Percentiles rank a stretch among this genome's conserved stretches.
Conservation (phyloP, 495 filamentous ascomycete species). For the Saxophila tyrrhenica region DNA sequence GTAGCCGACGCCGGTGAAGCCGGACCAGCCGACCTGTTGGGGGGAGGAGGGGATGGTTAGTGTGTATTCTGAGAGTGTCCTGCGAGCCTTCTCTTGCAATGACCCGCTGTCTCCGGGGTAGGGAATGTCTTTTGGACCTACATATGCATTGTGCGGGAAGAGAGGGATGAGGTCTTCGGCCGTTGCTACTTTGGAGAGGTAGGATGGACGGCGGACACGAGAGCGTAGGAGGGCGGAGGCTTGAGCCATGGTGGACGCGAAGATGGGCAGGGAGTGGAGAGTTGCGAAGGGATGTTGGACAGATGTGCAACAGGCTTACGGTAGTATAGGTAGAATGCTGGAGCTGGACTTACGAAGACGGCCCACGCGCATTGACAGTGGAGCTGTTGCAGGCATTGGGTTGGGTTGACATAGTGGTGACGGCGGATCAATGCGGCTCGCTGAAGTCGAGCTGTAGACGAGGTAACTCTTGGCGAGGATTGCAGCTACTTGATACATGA, state of each 20-base stretch:
- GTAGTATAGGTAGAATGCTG: too few relatives aligned
- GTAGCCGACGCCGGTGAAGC: slow-evolving; percentile 85
- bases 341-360: neutral
- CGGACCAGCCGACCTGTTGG: slow-evolving; percentile 45
- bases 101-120: too few relatives aligned
- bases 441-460: neutral
- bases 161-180: slow-evolving; percentile 68
- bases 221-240: slow-evolving; percentile 66
- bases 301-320: neutral
- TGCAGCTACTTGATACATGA: too few relatives aligned
- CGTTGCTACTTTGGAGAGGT: slow-evolving; percentile 66
- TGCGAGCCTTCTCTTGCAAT: too few relatives aligned
- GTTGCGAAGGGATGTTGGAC: neutral
- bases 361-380: neutral
- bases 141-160: slow-evolving; percentile 72
- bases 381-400: neutral
- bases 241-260: neutral
- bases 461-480: too few relatives aligned
- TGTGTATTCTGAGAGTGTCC: too few relatives aligned
- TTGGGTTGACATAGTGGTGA: neutral
- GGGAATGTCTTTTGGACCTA: too few relatives aligned
- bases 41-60: too few relatives aligned
- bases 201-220: slow-evolving; percentile 61
- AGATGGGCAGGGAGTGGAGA: neutral
- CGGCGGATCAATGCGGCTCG: neutral